A percentile compares a stretch with the other conserved stretches of the same genome.
phyloP scores from a whole-genome alignment of 148 eudicot genomes.

The Chenopodium suecicum region DNA sequence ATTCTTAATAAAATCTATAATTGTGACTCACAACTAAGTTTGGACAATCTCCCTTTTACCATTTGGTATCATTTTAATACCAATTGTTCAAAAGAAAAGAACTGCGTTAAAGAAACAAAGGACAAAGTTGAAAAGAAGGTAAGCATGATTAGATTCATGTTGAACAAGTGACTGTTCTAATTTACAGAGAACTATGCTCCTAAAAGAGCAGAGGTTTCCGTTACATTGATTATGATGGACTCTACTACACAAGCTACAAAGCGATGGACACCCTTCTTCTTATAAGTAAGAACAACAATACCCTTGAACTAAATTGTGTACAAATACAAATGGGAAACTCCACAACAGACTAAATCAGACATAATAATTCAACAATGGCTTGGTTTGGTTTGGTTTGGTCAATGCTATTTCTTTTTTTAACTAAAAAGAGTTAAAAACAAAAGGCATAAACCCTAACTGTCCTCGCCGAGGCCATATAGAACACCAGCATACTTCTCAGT shows the following conservation, averaged over 20 bases:
- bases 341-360: conserved; percentile 39
- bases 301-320: conserved; percentile 47
- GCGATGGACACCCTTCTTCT: conserved; percentile 26
- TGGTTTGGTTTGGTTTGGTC: conserved; percentile 19
- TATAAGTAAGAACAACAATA: conserved; percentile 38
- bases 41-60: not conserved
- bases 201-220: conserved; percentile 38
- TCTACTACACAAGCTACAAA: conserved; percentile 38
- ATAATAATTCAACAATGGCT: conserved; percentile 32
- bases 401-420: conserved; percentile 28
- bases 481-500: conserved; percentile 66
- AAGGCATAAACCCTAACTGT: conserved; percentile 28
- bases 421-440: conserved; percentile 20
- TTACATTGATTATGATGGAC: conserved; percentile 40
- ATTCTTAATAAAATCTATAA: not conserved
- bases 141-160: conserved; percentile 42
- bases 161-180: conserved; percentile 54
- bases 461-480: conserved; percentile 50
- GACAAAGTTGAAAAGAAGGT: conserved; percentile 28
- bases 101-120: not conserved
- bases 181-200: conserved; percentile 54
- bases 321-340: conserved; percentile 36
- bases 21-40: not conserved
- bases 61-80: not conserved
- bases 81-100: not conserved